phyloP scores from a whole-genome alignment of 495 filamentous ascomycete species.

The Talaromyces liani region DNA sequence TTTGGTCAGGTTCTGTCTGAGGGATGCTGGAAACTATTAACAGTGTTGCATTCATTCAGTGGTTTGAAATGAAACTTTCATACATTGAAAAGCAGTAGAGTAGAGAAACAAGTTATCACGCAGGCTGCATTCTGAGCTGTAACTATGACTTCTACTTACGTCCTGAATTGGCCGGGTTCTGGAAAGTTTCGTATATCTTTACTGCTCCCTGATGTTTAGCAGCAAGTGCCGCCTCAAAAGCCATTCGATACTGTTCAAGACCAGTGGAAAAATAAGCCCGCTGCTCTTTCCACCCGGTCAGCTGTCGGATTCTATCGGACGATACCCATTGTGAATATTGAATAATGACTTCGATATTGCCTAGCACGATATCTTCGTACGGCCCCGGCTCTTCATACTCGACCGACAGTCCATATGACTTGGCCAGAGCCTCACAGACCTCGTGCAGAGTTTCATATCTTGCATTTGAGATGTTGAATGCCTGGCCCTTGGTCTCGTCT shows the following conservation, averaged over 20 bases:
- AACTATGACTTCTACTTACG: neutral
- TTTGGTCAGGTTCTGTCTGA: neutral
- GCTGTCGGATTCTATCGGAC: slow-evolving; percentile 28
- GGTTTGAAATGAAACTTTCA: neutral
- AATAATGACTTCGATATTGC: slow-evolving; percentile 13
- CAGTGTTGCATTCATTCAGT: neutral
- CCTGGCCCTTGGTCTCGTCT: slow-evolving; percentile 19
- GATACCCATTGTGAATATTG: slow-evolving; percentile 33
- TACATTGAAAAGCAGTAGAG: neutral
- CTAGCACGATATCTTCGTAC: neutral
- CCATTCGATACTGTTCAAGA: slow-evolving; percentile 25
- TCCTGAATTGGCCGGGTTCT: neutral
- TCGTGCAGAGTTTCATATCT: slow-evolving; percentile 31
- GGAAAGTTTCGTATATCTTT: neutral
- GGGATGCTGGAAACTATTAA: neutral
- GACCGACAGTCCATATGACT: slow-evolving; percentile 25
- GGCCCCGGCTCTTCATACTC: neutral
- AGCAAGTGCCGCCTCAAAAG: slow-evolving; percentile 28
- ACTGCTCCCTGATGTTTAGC: neutral
- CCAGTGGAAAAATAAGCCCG: slow-evolving; percentile 27
- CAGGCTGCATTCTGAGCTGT: neutral
- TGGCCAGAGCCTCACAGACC: slow-evolving; percentile 21
- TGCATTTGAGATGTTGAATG: slow-evolving; percentile 31
- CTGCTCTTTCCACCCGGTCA: slow-evolving; percentile 33
- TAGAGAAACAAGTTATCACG: neutral